Evolutionary conservation across 2,329 filamentous ascomycete species (phyloP), one percentile per base, ranked within the genome.

Genomic region (Talaromyces sp.): DNA sequence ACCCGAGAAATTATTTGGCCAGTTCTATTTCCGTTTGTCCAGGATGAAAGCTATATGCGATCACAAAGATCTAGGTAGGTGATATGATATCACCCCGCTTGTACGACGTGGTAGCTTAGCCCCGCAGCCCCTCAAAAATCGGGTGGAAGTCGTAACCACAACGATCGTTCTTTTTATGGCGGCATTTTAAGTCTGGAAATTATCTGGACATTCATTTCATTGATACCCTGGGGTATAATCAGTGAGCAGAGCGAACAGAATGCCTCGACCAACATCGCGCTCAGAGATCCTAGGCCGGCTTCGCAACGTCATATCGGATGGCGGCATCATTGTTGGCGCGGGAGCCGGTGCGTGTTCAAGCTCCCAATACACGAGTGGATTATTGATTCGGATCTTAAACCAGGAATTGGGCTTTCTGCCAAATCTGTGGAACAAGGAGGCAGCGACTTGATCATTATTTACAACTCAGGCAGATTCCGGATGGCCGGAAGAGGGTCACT

Each of bases 401-500:
- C 59, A 83, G 86, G 87, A 51, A 89, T 89, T 62, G 88, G 88
- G 0, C 81, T 91, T 3, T 88, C 87, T 2, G 88, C 88, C 63
- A 91, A 91, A 68, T 88, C 84, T 68, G 83, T 89, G 65, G 88
- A 91, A 72, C 81, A 82, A 53, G 88, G 88, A 42, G 87, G 87
- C 63, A 85, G 83, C 14, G 87, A 90, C 68, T 76, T 91, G 50
- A 89, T 91, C 68, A 85, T 90, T 64, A 83, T 90, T 67, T 90
- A 90, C 78, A 90, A 90, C 73, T 87, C 85, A 42, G 88, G 88
- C 0, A 83, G 88, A 4, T 91, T 88, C 70, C 85, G 88, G 9
- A 91, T 91, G 89, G 88, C 87, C 0, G 88, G 89, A 0, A 79
- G 85, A 50, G 88, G 88, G 0, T 89, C 87, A 0, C 74, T 90